phyloP scores from a whole-genome alignment of 2,329 filamentous ascomycete species.

The Teratosphaeria gauchensis region DNA sequence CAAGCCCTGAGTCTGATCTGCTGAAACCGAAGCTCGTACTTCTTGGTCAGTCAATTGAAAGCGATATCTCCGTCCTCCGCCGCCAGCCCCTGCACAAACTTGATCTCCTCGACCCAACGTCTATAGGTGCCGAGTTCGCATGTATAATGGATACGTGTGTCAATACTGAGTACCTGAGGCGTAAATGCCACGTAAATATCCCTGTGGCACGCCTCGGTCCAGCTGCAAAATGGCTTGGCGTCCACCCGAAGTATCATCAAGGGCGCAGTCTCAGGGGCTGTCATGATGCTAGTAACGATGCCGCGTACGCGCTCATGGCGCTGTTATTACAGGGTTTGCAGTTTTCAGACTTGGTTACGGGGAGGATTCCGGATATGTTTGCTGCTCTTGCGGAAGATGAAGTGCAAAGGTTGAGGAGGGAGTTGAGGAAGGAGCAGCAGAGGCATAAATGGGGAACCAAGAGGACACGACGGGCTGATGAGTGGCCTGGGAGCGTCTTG shows the following conservation, averaged over 20 bases:
- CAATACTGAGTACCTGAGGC: not conserved
- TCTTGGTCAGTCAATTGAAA: slow-evolving; percentile 60
- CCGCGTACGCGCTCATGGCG: slow-evolving; percentile 21
- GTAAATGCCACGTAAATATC: not conserved
- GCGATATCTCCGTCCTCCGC: slow-evolving; percentile 60
- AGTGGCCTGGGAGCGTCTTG: not conserved
- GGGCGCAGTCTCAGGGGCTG: slow-evolving; percentile 30
- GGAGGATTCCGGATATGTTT: not conserved
- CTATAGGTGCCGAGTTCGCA: slow-evolving; percentile 26
- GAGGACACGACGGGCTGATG: not conserved
- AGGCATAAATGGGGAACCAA: not conserved
- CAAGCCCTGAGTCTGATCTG: not conserved
- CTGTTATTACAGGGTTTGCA: slow-evolving; percentile 15
- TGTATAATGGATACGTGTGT: slow-evolving; percentile 46
- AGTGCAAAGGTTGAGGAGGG: not conserved
- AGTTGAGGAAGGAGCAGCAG: not conserved
- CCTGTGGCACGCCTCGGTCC: not conserved
- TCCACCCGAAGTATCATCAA: not conserved
- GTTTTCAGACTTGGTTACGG: slow-evolving; percentile 3
- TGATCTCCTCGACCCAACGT: slow-evolving; percentile 11
- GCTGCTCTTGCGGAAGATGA: not conserved
- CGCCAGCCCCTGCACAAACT: slow-evolving; percentile 24
- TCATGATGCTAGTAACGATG: slow-evolving; percentile 25
- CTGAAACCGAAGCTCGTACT: slow-evolving; percentile 31
- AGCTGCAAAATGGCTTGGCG: not conserved